Base-by-base conservation (phyloP, 1,284 basidiomycete genomes). In the Coriolopsis trogii region DNA sequence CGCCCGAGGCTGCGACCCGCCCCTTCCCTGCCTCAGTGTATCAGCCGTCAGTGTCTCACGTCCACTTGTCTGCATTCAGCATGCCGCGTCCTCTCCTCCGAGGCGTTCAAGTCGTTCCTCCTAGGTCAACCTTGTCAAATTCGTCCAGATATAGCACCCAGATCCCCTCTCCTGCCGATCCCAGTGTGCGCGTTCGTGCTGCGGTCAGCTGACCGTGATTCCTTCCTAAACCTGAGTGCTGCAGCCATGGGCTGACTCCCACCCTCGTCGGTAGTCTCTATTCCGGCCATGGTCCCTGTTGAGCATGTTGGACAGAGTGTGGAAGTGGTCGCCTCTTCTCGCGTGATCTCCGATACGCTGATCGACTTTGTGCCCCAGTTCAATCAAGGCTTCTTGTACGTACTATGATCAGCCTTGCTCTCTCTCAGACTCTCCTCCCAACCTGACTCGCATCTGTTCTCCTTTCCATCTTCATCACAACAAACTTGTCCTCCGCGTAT, bases 231-330 rank as follows among this genome's bases (percentile, higher is more conserved):
- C 9, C 6, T 29, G 41, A 5, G 16, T 18, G 5, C 8, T 16
- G 21, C 28, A 15, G 21, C 29, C 18, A 6, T 16, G n/a, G 5
- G 8, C 39, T n/a, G 23, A 16, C 40, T 41, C 39, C 30, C 46
- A 49, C 25, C 24, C 26, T n/a, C n/a, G n/a, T n/a, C n/a, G n/a
- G n/a, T n/a, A n/a, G n/a, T n/a, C n/a, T n/a, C n/a, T n/a, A 24
- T 29, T 25, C 40, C 37, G 16, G 26, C 39, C 46, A 28, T 41
- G 34, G 46, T 36, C 39, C 46, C 21, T 20, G 6, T 24, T 15
- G 39, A 48, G 39, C 30, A 36, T 48, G 41, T 28, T 36, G 28
- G 46, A 48, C 46, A 48, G 29, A 12, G 24, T 48, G 46, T 36
- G 38, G 39, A 40, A n/a, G n/a, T n/a, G n/a, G n/a, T n/a, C n/a